phyloP scores from a whole-genome alignment of 805 yeast species.

The Nakazawaea siamensis region DNA sequence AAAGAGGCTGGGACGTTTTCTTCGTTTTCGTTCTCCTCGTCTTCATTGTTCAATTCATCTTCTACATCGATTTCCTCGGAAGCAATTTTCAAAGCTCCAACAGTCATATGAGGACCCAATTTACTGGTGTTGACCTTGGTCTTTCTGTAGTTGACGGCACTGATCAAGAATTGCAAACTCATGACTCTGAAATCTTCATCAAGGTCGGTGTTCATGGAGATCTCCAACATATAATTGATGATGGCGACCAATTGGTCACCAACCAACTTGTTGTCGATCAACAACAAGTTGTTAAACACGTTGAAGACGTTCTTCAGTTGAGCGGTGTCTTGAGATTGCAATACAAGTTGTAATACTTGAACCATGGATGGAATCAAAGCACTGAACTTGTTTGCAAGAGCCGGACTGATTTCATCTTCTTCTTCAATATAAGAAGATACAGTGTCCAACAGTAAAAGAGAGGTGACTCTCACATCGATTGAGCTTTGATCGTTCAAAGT shows the following conservation, averaged over 20 bases:
- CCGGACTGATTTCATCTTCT: conserved; percentile 34
- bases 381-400: conserved; percentile 46
- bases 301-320: conserved; percentile 71
- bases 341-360: conserved; percentile 66
- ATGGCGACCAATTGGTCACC: conserved; percentile 69
- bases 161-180: conserved; percentile 77
- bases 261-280: conserved; percentile 68
- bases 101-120: conserved; percentile 74
- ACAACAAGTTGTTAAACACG: conserved; percentile 71
- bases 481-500: conserved; percentile 59
- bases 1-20: conserved; percentile 73
- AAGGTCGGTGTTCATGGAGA: conserved; percentile 54
- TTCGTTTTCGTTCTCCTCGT: conserved; percentile 89
- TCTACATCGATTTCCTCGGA: conserved; percentile 72
- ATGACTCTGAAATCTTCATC: conserved; percentile 80
- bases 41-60: conserved; percentile 67
- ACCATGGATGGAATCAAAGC: conserved; percentile 73
- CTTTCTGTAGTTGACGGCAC: conserved; percentile 73
- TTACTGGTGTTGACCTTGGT: conserved; percentile 72
- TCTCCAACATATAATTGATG: conserved; percentile 66
- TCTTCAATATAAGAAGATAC: conserved; percentile 64
- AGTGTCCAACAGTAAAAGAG: conserved; percentile 72
- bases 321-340: conserved; percentile 63
- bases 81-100: conserved; percentile 67
- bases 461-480: conserved; percentile 68